Base-by-base conservation (phyloP, 129 eudicot species). In the Erigeron canadensis region DNA sequence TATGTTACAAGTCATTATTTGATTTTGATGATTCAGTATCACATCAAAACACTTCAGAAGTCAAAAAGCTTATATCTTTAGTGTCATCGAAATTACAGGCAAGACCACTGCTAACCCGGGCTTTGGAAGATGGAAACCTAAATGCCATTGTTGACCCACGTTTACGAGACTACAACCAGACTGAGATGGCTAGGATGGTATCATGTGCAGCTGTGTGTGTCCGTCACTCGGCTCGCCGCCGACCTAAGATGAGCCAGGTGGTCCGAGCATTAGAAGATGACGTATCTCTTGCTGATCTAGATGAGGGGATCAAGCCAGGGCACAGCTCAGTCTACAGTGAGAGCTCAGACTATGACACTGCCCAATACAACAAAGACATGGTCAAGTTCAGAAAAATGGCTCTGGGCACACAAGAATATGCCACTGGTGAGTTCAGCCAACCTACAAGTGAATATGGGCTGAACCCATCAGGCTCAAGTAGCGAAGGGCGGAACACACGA, bases 191-290 rank as follows among this genome's bases (percentile, higher is more conserved):
- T 15, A 83, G 91, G 18, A 77, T 95, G 96, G 89, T 88, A 16
- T 88, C 97, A 13, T 86, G 99, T 86, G 97, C 97, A 8, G 97
- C 96, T 53, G 97, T 91, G 12, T 87, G 99, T 48, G 97, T 95
- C 40, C 96, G 99, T 47, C 99, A 95, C 77, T 95, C 99, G 2
- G 87, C 99, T 6, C 80, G 83, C 61, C 96, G 91, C 22, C 69
- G 99, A 22, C 99, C 99, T 65, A 76, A 90, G 70, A 87, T 95
- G 99, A 95, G 97, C 87, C 99, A 95, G 84, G 96, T 94, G n/a
- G 96, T 87, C 6, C 83, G 98, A 51, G 98, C 91, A 40, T 75
- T 94, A 13, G 96, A 94, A 85, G 98, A 93, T 43, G 96, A 89
- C 21, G 85, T 86, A 11, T 89, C 98, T 8, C 71, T 94, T 2